Conservation (phyloP, 2,329 filamentous ascomycete species). For the Colletotrichum liaoningense region DNA sequence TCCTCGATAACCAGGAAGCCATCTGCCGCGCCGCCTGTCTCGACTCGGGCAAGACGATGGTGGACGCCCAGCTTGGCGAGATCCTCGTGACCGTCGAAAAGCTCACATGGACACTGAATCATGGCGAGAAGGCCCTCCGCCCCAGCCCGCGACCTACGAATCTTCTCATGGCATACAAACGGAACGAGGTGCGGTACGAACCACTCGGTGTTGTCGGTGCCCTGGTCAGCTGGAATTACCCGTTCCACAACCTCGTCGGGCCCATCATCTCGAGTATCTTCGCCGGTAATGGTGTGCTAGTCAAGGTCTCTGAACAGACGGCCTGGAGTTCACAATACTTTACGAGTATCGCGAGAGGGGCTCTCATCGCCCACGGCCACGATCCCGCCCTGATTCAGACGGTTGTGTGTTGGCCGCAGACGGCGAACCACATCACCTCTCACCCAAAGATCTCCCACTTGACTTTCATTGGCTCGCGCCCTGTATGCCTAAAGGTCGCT, state of each 20-base stretch:
- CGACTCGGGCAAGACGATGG: slow-evolving; percentile 95
- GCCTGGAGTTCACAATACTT: slow-evolving; percentile 94
- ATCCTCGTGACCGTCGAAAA: slow-evolving; percentile 95
- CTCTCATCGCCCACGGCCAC: slow-evolving; percentile 85
- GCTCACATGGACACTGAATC: slow-evolving; percentile 90
- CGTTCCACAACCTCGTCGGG: slow-evolving; percentile 94
- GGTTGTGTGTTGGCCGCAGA: slow-evolving; percentile 87
- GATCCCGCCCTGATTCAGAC: slow-evolving; percentile 85
- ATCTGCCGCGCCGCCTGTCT: slow-evolving; percentile 89
- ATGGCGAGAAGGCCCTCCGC: slow-evolving; percentile 84
- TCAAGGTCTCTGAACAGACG: slow-evolving; percentile 96
- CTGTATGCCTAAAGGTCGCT: slow-evolving; percentile 89
- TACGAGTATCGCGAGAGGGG: slow-evolving; percentile 79
- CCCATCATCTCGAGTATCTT: slow-evolving; percentile 93
- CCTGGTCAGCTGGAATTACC: slow-evolving; percentile 96
- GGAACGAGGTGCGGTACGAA: slow-evolving; percentile 90
- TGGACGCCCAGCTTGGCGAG: slow-evolving; percentile 94
- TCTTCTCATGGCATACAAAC: slow-evolving; percentile 95
- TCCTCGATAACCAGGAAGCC: slow-evolving; percentile 88
- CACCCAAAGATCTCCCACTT: slow-evolving; percentile 88
- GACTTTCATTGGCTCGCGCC: slow-evolving; percentile 93
- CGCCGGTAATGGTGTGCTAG: slow-evolving; percentile 88
- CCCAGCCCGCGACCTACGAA: slow-evolving; percentile 85
- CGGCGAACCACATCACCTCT: slow-evolving; percentile 83
- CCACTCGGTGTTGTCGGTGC: slow-evolving; percentile 93